These are phyloP conservation scores for Cunninghamia lanceolata DNA, from an alignment of 75 land plant species.

Conservation along the genomic window DNA sequence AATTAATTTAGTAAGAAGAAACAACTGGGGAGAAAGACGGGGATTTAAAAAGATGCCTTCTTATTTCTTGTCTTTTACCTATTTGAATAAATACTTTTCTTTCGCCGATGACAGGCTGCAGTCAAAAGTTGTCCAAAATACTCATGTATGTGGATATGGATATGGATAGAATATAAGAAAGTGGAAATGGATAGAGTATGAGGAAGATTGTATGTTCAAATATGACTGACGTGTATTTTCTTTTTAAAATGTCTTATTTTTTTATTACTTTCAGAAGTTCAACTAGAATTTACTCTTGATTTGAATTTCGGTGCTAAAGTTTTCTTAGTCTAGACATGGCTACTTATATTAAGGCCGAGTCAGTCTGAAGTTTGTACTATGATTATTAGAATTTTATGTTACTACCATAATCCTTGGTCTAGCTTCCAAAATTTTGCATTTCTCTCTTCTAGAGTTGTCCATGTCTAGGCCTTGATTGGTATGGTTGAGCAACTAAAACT, in stretches of 20 bases:
- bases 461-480: not conserved
- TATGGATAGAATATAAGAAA: not conserved
- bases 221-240: not conserved
- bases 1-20: not conserved
- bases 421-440: not conserved
- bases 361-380: not conserved
- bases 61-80: not conserved
- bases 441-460: not conserved
- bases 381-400: not conserved
- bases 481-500: not conserved
- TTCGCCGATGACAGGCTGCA: not conserved
- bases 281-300: not conserved
- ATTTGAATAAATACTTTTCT: not conserved
- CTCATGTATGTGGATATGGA: not conserved
- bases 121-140: not conserved
- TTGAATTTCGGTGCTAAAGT: not conserved
- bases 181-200: not conserved
- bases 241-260: not conserved
- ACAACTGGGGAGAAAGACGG: not conserved
- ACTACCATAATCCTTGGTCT: not conserved
- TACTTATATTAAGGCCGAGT: not conserved
- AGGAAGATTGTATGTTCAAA: not conserved
- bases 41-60: not conserved
- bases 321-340: not conserved
- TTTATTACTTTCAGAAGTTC: not conserved